Percentiles rank a stretch among this genome's conserved stretches.
Evolutionary conservation across 495 filamentous ascomycete species (phyloP).

Genomic region (Penicillium paxilli): DNA sequence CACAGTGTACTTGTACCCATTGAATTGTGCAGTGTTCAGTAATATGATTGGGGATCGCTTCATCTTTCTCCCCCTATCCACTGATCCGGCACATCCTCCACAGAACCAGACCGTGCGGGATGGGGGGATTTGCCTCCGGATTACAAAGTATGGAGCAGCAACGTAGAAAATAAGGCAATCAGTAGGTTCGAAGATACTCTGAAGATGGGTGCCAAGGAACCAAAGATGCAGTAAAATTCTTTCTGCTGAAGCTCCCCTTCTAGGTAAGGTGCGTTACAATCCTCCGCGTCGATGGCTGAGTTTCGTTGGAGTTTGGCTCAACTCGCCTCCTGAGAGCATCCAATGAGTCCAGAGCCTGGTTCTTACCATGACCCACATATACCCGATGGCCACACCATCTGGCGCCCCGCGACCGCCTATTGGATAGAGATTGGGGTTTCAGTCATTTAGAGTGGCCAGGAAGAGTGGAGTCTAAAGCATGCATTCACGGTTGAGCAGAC

Average conservation of each 20-base stretch:
- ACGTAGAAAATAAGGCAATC: not conserved
- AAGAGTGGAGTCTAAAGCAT: constrained; percentile 11
- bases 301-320: constrained; percentile 21
- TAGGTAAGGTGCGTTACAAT: constrained; percentile 25
- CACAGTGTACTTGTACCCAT: not conserved
- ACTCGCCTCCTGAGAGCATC: constrained; percentile 8
- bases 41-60: not conserved
- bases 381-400: constrained; percentile 14
- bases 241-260: constrained; percentile 44
- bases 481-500: constrained; percentile 13
- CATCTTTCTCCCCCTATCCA: not conserved
- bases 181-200: not conserved
- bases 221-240: constrained; percentile 13
- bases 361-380: constrained; percentile 8
- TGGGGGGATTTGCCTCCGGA: not conserved
- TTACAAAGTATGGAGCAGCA: not conserved
- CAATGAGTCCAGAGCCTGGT: constrained; percentile 8
- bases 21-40: not conserved
- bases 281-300: constrained; percentile 9
- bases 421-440: constrained; percentile 17
- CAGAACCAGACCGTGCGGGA: not conserved
- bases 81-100: not conserved
- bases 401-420: not conserved
- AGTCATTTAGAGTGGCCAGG: constrained; percentile 17
- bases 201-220: constrained; percentile 4